Evolutionary conservation across 2,329 filamentous ascomycete species (phyloP).

Genomic region (Zelopaecilomyces penicillatus): DNA sequence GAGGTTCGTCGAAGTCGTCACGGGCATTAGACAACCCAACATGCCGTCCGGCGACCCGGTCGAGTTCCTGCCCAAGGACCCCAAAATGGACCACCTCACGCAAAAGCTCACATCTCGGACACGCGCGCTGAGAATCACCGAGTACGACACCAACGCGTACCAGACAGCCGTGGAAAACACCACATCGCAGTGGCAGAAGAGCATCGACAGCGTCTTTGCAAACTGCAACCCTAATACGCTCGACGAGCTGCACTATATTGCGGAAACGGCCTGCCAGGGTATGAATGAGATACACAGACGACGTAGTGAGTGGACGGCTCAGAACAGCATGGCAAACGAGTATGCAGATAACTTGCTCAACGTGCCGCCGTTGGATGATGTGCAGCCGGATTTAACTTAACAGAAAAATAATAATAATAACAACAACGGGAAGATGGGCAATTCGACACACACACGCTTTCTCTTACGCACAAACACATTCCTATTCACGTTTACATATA

Average conservation of each 20-base stretch:
- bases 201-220: conserved; percentile 35
- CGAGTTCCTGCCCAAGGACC: conserved; percentile 24
- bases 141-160: conserved; percentile 29
- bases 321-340: conserved; percentile 22
- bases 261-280: conserved; percentile 34
- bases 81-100: conserved; percentile 17
- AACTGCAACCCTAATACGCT: conserved; percentile 36
- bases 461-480: no score
- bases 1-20: conserved; percentile 38
- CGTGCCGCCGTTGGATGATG: conserved; percentile 6
- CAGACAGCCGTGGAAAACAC: conserved; percentile 29
- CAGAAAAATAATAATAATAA: not conserved
- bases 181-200: conserved; percentile 33
- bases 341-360: conserved; percentile 22
- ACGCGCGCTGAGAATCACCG: conserved; percentile 18
- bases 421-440: not conserved
- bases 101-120: conserved; percentile 17
- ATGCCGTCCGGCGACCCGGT: conserved; percentile 23
- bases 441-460: no score
- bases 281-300: conserved; percentile 34
- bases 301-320: conserved; percentile 21
- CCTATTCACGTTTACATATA: no score
- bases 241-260: conserved; percentile 36
- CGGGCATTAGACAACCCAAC: conserved; percentile 30
- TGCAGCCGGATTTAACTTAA: conserved; percentile 1